Evolutionary conservation across 257 asterid species (phyloP), one percentile per base, ranked within the genome.

Genomic region (Capsicum pubescens): DNA sequence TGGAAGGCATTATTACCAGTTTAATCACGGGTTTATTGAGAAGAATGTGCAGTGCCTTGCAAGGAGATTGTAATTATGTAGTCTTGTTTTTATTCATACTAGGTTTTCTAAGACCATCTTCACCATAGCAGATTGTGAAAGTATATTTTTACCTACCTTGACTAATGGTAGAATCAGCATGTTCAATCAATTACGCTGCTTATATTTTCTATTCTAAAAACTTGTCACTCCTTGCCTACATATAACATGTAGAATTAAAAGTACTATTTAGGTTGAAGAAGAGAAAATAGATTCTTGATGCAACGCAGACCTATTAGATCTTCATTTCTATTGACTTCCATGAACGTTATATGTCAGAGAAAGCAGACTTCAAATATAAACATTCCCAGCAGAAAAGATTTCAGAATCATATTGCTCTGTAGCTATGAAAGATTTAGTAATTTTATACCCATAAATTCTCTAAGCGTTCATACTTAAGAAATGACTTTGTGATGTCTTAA

Each of bases 1-100:
- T 87, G 83, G 97, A 95, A 92, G 94, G 93, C 88, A 93, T 90
- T 72, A 79, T 93, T 59, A 90, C 87, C 91, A 86, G 95, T 89
- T 91, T 95, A 91, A 90, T 95, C 64, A 81, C 85, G 85, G 95
- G 94, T 44, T 86, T 95, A 84, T 83, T 93, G 89, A 89, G 88
- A 85, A 91, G 94, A 89, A 93, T 91, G 97, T 93, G 94, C 89
- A 80, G 86, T 63, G 86, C 90, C 48, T 86, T 91, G 26, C 87
- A 85, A 67, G 92, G 85, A 85, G 89, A 92, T 76, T 98, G 98
- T 97, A 90, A 88, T 63, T 57, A 59, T 88, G 87, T 84, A 61
- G 58, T 67, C 81, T 13, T 86, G 6, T 35, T 64, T 74, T 76
- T 26, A 46, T 85, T 59, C 63, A 72, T 46, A 42, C 58, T 82